Percentiles rank a stretch among this genome's conserved stretches.
Evolutionary conservation across 2,329 filamentous ascomycete genomes (phyloP).

Genomic region (Nemania serpens): DNA sequence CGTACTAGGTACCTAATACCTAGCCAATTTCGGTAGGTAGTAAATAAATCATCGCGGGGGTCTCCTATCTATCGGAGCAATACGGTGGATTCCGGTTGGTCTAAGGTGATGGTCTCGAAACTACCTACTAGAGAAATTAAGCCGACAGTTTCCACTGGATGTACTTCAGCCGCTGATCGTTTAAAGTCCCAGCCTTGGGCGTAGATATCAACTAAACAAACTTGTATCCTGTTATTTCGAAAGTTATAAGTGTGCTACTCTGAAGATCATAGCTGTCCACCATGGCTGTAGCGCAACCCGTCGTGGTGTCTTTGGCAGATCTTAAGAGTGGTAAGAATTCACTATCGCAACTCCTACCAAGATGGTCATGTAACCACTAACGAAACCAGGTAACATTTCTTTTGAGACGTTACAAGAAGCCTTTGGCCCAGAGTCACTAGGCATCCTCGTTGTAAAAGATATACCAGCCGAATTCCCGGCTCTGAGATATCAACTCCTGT

Average conservation of each 20-base stretch:
- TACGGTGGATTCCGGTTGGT: constrained; percentile 31
- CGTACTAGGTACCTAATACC: too few species aligned
- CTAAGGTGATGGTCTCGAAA: neutral
- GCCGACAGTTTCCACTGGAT: constrained; percentile 39
- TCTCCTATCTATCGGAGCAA: constrained; percentile 21
- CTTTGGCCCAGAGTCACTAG: constrained; percentile 87
- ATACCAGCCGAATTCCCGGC: constrained; percentile 72
- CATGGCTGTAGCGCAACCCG: constrained; percentile 59
- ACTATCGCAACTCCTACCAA: neutral
- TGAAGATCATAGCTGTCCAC: constrained; percentile 11
- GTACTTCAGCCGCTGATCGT: constrained; percentile 10
- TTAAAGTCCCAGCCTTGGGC: constrained; percentile 5
- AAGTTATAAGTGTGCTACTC: neutral
- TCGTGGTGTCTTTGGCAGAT: constrained; percentile 66
- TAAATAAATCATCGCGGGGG: constrained; percentile 18
- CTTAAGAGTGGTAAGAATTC: constrained; percentile 58
- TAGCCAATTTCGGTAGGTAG: constrained; percentile 15
- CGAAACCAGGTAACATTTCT: constrained; percentile 62
- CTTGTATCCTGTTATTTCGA: neutral
- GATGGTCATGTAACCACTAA: constrained; percentile 11
- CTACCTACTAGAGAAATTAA: constrained; percentile 12
- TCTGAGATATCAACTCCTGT: constrained; percentile 76
- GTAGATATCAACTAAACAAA: neutral
- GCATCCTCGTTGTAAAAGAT: constrained; percentile 91
- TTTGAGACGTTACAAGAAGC: constrained; percentile 74